Conservation (phyloP, 106 monocot genomes). For the Allium cepa region DNA sequence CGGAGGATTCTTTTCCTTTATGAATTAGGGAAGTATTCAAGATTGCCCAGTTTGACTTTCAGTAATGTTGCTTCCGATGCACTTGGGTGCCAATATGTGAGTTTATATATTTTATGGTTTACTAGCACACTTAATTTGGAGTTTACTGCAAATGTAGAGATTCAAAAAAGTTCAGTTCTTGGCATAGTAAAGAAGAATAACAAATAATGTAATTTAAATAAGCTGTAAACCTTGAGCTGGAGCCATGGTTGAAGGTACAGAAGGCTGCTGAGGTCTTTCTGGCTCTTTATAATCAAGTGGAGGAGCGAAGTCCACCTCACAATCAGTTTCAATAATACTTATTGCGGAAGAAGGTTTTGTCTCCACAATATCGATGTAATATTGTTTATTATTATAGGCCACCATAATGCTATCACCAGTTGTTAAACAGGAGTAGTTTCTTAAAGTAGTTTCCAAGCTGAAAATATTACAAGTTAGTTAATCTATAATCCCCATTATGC, state of each 20-base stretch:
- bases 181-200: background rate
- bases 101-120: too few species aligned
- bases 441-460: slow-evolving; percentile 79
- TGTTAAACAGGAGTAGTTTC: slow-evolving; percentile 87
- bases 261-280: slow-evolving; percentile 31
- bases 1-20: too few species aligned
- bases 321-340: slow-evolving; percentile 97
- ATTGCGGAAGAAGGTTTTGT: slow-evolving; percentile 82
- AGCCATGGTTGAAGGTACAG: slow-evolving; percentile 31
- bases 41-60: too few species aligned
- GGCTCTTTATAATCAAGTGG: slow-evolving; percentile 95
- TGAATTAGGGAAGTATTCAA: too few species aligned
- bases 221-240: slow-evolving; percentile 36
- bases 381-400: slow-evolving; percentile 93
- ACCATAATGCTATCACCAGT: slow-evolving; percentile 95
- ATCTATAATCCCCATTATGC: background rate
- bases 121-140: too few species aligned
- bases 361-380: slow-evolving; percentile 97
- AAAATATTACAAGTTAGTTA: slow-evolving; percentile 1
- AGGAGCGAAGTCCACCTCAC: slow-evolving; percentile 97
- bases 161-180: too few species aligned
- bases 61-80: too few species aligned
- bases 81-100: too few species aligned
- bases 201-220: background rate
- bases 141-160: too few species aligned